These are phyloP conservation scores for Dimocarpus longan DNA, from an alignment of 345 rosid genomes.

Conservation along the genomic window DNA sequence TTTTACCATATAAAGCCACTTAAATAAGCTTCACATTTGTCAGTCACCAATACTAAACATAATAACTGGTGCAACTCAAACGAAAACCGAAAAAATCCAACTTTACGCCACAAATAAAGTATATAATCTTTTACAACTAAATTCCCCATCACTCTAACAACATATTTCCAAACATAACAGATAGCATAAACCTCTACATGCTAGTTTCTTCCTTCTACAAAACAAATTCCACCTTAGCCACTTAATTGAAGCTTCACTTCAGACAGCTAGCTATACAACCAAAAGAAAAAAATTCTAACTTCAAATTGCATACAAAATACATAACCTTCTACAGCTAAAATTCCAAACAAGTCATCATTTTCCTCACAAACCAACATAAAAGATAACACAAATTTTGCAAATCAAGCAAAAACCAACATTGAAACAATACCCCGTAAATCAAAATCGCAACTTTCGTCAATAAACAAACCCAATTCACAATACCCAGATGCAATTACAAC, in stretches of 20 bases:
- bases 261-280: not conserved
- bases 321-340: not conserved
- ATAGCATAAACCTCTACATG: not conserved
- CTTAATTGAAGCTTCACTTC: not conserved
- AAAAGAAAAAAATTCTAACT: not conserved
- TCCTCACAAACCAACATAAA: not conserved
- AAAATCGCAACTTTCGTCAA: not conserved
- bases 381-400: not conserved
- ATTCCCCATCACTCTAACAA: not conserved
- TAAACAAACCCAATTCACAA: not conserved
- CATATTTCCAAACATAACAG: not conserved
- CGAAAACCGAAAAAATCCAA: not conserved
- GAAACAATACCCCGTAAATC: not conserved
- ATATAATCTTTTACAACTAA: not conserved
- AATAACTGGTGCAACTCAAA: not conserved
- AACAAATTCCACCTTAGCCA: not conserved
- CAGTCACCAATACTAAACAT: too few species aligned
- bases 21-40: not conserved
- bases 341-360: not conserved
- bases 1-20: not conserved
- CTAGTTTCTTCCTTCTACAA: too few species aligned
- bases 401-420: not conserved
- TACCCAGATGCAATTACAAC: not conserved
- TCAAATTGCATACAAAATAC: not conserved
- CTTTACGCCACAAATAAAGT: not conserved